These are phyloP conservation scores for Metschnikowia vanudenii DNA, from an alignment of 805 yeast genomes.

Conservation along the genomic window DNA sequence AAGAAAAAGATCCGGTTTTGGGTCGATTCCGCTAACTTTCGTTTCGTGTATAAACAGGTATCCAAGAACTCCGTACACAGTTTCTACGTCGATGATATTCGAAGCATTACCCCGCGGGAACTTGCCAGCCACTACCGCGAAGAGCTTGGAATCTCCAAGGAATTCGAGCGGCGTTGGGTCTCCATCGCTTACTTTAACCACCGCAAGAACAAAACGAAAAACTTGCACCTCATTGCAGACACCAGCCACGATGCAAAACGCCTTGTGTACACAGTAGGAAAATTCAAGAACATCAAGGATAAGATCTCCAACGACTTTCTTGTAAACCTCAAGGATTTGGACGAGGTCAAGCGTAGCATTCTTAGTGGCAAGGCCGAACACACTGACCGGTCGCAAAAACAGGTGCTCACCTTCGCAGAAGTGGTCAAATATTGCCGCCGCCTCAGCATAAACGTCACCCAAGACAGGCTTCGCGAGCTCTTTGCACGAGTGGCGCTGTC, in stretches of 20 bases:
- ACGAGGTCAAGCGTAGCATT: constrained; percentile 27
- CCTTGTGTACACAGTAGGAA: constrained; percentile 56
- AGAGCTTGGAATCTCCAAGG: constrained; percentile 71
- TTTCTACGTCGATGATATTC: constrained; percentile 58
- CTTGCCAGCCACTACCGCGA: constrained; percentile 86
- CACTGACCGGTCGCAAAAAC: constrained; percentile 23
- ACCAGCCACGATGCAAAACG: constrained; percentile 56
- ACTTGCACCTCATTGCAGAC: constrained; percentile 75
- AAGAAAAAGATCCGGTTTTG: constrained; percentile 55
- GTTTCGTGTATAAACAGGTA: constrained; percentile 47
- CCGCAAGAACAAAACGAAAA: constrained; percentile 63
- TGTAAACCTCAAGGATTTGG: constrained; percentile 38
- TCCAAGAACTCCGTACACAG: constrained; percentile 24
- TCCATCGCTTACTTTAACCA: constrained; percentile 69
- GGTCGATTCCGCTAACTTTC: constrained; percentile 55
- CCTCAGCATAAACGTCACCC: constrained; percentile 70
- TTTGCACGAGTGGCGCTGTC: constrained; percentile 47
- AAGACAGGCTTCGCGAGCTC: constrained; percentile 44
- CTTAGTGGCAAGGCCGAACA: constrained; percentile 24
- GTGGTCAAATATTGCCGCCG: constrained; percentile 63
- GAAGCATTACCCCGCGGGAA: constrained; percentile 56
- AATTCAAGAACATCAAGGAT: constrained; percentile 59
- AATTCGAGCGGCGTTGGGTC: constrained; percentile 69
- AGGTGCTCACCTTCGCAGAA: constrained; percentile 57
- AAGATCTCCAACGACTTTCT: constrained; percentile 56